Conservation (phyloP, 2,329 filamentous ascomycete genomes). For the Pyrenophora seminiperda region DNA sequence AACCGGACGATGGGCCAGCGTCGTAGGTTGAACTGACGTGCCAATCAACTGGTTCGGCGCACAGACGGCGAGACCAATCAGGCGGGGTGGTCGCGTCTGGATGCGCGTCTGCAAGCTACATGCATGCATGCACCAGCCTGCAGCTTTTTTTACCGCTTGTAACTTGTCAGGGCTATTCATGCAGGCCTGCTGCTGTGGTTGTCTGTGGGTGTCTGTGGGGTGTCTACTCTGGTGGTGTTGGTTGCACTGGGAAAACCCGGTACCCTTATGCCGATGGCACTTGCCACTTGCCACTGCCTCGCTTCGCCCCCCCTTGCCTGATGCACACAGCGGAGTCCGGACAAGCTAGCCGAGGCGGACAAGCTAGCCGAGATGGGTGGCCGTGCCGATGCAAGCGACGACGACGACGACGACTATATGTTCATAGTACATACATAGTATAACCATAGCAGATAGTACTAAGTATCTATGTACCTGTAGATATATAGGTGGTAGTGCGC, state of each 20-base stretch:
- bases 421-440: too few species aligned
- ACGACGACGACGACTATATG: too few species aligned
- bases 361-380: neutral
- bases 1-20: slow-evolving; percentile 32
- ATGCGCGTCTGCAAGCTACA: too few species aligned
- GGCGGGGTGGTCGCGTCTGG: slow-evolving; percentile 9
- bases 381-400: slow-evolving; percentile 10
- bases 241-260: slow-evolving; percentile 1
- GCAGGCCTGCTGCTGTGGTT: slow-evolving; percentile 19
- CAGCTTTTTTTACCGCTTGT: too few species aligned
- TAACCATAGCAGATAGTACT: too few species aligned
- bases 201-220: too few species aligned
- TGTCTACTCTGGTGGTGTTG: too few species aligned
- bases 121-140: slow-evolving; percentile 30
- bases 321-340: slow-evolving; percentile 9
- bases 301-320: too few species aligned
- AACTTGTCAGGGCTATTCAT: too few species aligned
- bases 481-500: slow-evolving; percentile 4
- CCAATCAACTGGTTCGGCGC: slow-evolving; percentile 34
- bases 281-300: too few species aligned
- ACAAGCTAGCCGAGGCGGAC: neutral
- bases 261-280: slow-evolving; percentile 6
- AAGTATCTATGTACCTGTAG: too few species aligned
- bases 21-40: slow-evolving; percentile 23
- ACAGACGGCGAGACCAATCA: slow-evolving; percentile 31